Evolutionary conservation across 495 filamentous ascomycete species (phyloP).

Genomic region (Penicillium macrosclerotiorum): DNA sequence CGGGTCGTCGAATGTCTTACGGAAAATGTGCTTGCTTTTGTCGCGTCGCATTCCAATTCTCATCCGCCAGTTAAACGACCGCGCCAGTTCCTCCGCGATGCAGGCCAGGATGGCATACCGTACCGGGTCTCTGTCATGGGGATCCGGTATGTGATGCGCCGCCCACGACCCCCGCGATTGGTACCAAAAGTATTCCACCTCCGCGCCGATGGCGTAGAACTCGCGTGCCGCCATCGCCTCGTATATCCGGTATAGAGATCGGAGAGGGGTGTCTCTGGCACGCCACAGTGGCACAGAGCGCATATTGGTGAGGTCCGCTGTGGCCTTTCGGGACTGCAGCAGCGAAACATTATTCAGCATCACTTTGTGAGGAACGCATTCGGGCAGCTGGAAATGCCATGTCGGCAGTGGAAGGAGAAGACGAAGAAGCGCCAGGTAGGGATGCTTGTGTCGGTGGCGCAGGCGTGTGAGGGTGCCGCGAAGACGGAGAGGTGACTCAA

Average conservation of each 20-base stretch:
- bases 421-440: slow-evolving; percentile 22
- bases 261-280: slow-evolving; percentile 35
- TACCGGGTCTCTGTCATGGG: slow-evolving; percentile 30
- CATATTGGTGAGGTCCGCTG: slow-evolving; percentile 25
- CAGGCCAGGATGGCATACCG: slow-evolving; percentile 41
- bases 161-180: slow-evolving; percentile 22
- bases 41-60: slow-evolving; percentile 34
- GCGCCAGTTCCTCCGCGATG: slow-evolving; percentile 33
- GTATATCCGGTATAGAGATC: slow-evolving; percentile 40
- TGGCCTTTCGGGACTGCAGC: slow-evolving; percentile 14
- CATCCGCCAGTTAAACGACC: slow-evolving; percentile 41
- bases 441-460: slow-evolving; percentile 19
- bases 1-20: slow-evolving; percentile 20
- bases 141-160: slow-evolving; percentile 31
- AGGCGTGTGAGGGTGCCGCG: slow-evolving; percentile 25
- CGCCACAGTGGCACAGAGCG: slow-evolving; percentile 34
- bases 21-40: slow-evolving; percentile 22
- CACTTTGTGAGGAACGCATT: slow-evolving; percentile 12
- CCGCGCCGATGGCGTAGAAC: slow-evolving; percentile 24
- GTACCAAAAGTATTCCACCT: slow-evolving; percentile 40
- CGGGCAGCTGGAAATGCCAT: slow-evolving; percentile 26
- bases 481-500: slow-evolving; percentile 24
- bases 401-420: slow-evolving; percentile 24
- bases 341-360: slow-evolving; percentile 14
- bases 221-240: slow-evolving; percentile 27